These are phyloP conservation scores for Angomonas deanei DNA, from an alignment of 208 protist genomes.

Conservation along the genomic window DNA sequence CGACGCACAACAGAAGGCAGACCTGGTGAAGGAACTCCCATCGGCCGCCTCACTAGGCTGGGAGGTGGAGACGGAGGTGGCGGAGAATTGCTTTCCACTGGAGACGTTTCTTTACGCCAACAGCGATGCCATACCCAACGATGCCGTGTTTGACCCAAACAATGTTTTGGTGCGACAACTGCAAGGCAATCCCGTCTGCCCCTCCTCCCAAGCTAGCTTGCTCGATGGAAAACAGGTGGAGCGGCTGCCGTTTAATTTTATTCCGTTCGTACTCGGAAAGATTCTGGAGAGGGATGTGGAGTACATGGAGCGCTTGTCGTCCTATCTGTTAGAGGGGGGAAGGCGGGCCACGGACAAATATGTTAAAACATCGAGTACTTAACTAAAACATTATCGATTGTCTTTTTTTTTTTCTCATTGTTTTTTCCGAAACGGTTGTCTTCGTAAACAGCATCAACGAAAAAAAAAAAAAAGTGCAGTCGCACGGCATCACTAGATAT, in stretches of 20 bases:
- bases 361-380: neutral
- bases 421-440: too few relatives aligned
- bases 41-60: neutral
- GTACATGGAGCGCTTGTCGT: conserved; percentile 1
- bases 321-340: neutral
- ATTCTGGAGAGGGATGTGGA: neutral
- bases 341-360: neutral
- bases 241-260: neutral
- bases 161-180: conserved; percentile 1
- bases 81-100: neutral
- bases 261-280: neutral
- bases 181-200: neutral
- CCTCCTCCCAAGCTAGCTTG: neutral
- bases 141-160: conserved; percentile 1
- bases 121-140: neutral
- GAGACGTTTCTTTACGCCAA: neutral
- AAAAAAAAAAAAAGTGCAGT: neutral
- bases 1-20: conserved; percentile 13
- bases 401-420: conserved; percentile 7
- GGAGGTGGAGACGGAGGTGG: neutral
- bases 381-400: neutral
- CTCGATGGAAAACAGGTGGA: neutral
- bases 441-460: neutral
- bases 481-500: neutral
- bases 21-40: neutral